Percentiles rank a stretch among this genome's conserved stretches.
These are phyloP conservation scores for Lactifluus pinguis DNA, from an alignment of 768 basidiomycete genomes.

Conservation along the genomic window DNA sequence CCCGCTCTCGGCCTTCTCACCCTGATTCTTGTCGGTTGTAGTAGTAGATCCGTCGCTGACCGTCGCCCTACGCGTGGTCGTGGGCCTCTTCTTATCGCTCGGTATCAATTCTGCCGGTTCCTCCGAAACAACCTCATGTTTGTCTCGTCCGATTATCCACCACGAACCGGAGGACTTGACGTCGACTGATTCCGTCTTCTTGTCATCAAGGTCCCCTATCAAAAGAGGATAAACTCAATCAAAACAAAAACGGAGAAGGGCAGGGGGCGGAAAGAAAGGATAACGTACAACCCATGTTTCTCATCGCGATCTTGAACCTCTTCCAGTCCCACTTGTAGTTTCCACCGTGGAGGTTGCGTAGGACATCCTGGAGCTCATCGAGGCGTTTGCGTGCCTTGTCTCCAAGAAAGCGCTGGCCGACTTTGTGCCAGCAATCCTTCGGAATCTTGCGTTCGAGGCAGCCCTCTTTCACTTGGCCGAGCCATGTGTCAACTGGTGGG, in stretches of 20 bases:
- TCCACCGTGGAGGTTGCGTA: slow-evolving; percentile 65
- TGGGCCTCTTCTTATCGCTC: slow-evolving; percentile 13
- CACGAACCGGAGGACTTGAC: slow-evolving; percentile 45
- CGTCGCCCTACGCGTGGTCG: slow-evolving; percentile 8
- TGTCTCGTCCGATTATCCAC: slow-evolving; percentile 36
- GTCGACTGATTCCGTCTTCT: slow-evolving; percentile 52
- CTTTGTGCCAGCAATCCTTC: slow-evolving; percentile 77
- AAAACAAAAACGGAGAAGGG: neutral
- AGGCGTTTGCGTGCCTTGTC: slow-evolving; percentile 60
- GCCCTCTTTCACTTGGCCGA: slow-evolving; percentile 62
- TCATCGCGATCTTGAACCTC: slow-evolving; percentile 69
- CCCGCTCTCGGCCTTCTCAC: neutral
- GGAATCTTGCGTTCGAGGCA: slow-evolving; percentile 63
- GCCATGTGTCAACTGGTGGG: slow-evolving; percentile 61
- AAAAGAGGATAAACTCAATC: neutral
- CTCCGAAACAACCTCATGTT: slow-evolving; percentile 4
- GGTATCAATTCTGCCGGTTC: neutral
- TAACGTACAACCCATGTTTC: slow-evolving; percentile 71
- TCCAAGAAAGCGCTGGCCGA: slow-evolving; percentile 69
- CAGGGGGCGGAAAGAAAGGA: neutral
- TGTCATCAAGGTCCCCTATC: slow-evolving; percentile 58
- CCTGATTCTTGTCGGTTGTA: neutral
- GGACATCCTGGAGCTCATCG: slow-evolving; percentile 61
- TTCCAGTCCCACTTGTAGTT: slow-evolving; percentile 81
- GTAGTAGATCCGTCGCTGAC: neutral